Percentiles rank a stretch among this genome's conserved stretches.
phyloP scores from a whole-genome alignment of 768 basidiomycete genomes.

The Naganishia vaughanmartiniae region DNA sequence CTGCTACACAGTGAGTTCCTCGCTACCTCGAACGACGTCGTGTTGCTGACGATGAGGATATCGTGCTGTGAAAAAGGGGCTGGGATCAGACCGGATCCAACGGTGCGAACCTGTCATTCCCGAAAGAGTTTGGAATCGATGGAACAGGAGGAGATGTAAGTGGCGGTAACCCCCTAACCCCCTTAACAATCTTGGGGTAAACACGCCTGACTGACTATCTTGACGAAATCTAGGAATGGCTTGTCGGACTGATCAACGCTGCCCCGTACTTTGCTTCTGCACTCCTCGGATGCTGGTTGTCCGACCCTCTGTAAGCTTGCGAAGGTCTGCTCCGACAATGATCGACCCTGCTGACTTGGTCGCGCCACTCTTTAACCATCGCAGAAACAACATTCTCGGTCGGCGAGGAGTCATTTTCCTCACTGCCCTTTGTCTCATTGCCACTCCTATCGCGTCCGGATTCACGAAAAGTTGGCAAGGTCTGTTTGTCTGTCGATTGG shows the following conservation, averaged over 20 bases:
- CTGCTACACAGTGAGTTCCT: constrained; percentile 38
- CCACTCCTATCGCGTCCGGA: constrained; percentile 50
- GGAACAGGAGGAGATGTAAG: constrained; percentile 4
- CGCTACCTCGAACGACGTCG: too few species aligned
- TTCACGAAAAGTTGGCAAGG: constrained; percentile 42
- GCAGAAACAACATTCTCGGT: constrained; percentile 59
- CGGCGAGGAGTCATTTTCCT: constrained; percentile 63
- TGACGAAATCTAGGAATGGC: constrained; percentile 32
- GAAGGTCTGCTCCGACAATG: too few species aligned
- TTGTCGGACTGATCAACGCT: constrained; percentile 44
- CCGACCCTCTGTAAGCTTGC: constrained; percentile 9
- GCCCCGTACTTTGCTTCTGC: constrained; percentile 38
- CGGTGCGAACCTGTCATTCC: constrained; percentile 50
- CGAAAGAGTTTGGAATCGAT: constrained; percentile 43
- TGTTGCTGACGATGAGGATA: not conserved
- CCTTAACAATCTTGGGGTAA: too few species aligned
- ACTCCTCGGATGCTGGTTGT: constrained; percentile 13
- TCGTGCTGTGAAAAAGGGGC: constrained; percentile 20
- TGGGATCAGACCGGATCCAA: constrained; percentile 49
- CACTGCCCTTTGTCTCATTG: constrained; percentile 55
- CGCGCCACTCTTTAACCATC: not conserved
- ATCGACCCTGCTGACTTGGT: not conserved
- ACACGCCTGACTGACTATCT: constrained; percentile 17
- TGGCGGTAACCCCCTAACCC: too few species aligned
- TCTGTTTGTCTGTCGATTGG: constrained; percentile 12